These are phyloP conservation scores for Pseudofabraea citricarpa DNA, from an alignment of 2,329 filamentous ascomycete genomes.

Conservation along the genomic window DNA sequence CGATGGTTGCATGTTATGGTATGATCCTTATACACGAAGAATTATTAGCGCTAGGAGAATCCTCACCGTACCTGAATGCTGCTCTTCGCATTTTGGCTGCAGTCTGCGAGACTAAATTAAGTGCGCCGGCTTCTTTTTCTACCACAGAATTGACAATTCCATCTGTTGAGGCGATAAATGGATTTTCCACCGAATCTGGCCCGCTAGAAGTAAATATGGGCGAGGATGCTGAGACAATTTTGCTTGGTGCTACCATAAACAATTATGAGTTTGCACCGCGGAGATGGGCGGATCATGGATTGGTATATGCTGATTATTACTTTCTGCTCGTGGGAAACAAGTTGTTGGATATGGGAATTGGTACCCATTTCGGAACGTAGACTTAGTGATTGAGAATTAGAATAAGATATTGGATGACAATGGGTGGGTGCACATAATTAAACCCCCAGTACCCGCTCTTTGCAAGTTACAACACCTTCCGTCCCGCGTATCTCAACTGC, in stretches of 20 bases:
- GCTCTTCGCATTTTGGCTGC: slow-evolving; percentile 23
- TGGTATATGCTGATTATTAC: slow-evolving; percentile 46
- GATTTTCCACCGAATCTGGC: slow-evolving; percentile 8
- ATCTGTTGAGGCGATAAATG: slow-evolving; percentile 23
- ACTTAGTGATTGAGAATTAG: too few species aligned
- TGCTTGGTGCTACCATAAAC: slow-evolving; percentile 41
- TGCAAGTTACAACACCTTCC: too few species aligned
- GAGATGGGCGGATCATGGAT: slow-evolving; percentile 39
- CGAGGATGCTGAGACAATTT: slow-evolving; percentile 35
- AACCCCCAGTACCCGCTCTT: too few species aligned
- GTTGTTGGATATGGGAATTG: slow-evolving; percentile 28
- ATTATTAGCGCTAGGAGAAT: slow-evolving; percentile 6
- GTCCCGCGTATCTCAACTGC: too few species aligned
- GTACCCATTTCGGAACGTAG: neutral
- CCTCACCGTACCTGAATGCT: slow-evolving; percentile 23
- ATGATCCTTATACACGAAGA: slow-evolving; percentile 31
- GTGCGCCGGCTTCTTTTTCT: slow-evolving; percentile 14
- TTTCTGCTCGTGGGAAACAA: slow-evolving; percentile 42
- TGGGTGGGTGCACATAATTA: too few species aligned
- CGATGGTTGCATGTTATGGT: slow-evolving; percentile 33
- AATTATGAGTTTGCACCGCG: slow-evolving; percentile 40
- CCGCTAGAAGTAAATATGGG: slow-evolving; percentile 19
- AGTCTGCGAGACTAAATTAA: slow-evolving; percentile 21
- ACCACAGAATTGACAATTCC: slow-evolving; percentile 8
- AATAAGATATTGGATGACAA: too few species aligned